Percentiles rank a stretch among this genome's conserved stretches.
Evolutionary conservation across 2,329 filamentous ascomycete species (phyloP).

Genomic region (Pleoardoris graminearum): DNA sequence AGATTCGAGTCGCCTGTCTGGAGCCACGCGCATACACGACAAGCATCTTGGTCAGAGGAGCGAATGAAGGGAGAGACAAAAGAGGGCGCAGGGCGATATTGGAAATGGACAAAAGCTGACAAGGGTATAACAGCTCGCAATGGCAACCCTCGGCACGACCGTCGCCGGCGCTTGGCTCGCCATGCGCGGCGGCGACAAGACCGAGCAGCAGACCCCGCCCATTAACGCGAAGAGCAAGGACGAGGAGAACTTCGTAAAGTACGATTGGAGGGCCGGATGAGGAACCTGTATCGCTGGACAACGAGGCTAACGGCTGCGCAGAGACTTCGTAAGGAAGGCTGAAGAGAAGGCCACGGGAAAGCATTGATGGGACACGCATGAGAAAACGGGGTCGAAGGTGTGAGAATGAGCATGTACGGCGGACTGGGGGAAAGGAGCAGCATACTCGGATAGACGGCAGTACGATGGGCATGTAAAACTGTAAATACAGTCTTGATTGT

Average conservation of each 20-base stretch:
- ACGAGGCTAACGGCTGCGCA: constrained; percentile 21
- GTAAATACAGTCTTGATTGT: constrained; percentile 40
- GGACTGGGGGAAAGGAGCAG: not conserved
- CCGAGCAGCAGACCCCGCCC: constrained; percentile 51
- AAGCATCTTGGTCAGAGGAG: not conserved
- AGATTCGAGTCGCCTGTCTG: too few species aligned
- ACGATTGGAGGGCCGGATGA: constrained; percentile 35
- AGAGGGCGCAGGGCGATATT: not conserved
- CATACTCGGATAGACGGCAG: constrained; percentile 19
- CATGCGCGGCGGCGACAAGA: constrained; percentile 48
- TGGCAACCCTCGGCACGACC: constrained; percentile 52
- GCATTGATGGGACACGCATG: not conserved
- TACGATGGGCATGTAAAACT: constrained; percentile 24
- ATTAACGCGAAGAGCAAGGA: constrained; percentile 69
- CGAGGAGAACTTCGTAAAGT: constrained; percentile 71
- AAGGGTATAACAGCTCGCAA: constrained; percentile 57
- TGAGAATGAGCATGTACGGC: not conserved
- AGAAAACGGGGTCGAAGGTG: not conserved
- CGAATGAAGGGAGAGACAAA: not conserved
- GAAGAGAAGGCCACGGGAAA: constrained; percentile 29
- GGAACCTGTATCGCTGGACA: not conserved
- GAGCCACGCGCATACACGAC: not conserved
- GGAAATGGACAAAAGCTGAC: constrained; percentile 18
- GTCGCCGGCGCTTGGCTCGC: constrained; percentile 42
- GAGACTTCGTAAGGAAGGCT: constrained; percentile 46